Evolutionary conservation across 1,284 basidiomycete species (phyloP).

Genomic region (Ustilago loliicola): DNA sequence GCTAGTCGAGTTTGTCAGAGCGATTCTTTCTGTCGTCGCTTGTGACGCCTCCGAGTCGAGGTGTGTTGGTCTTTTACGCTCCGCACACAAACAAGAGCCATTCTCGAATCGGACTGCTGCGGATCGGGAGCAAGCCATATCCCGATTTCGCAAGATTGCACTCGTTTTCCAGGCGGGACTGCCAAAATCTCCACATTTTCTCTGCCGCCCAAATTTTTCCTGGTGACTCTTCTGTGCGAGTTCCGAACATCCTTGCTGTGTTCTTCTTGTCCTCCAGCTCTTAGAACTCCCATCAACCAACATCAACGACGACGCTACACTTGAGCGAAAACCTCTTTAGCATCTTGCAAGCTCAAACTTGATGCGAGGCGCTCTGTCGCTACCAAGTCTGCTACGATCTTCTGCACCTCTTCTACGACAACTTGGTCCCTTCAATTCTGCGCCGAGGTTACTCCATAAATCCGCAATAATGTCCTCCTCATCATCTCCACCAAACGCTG

Average conservation of each 20-base stretch:
- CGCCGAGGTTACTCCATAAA: not conserved
- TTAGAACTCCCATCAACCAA: too few relatives aligned
- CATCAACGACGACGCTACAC: not conserved
- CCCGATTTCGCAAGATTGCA: too few relatives aligned
- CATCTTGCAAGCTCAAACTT: not conserved
- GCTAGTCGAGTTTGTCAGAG: too few relatives aligned
- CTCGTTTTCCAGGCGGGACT: too few relatives aligned
- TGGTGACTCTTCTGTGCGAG: too few relatives aligned
- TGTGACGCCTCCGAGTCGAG: not conserved
- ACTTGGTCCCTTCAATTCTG: not conserved
- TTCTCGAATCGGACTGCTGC: not conserved
- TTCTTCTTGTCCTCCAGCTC: too few relatives aligned
- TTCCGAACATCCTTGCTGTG: too few relatives aligned
- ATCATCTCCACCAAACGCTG: not conserved
- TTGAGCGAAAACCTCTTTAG: not conserved
- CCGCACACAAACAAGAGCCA: too few relatives aligned
- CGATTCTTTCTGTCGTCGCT: too few relatives aligned
- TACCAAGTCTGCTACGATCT: conserved; percentile 9
- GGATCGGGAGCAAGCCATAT: not conserved
- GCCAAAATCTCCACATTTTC: not conserved
- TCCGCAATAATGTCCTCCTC: conserved; percentile 18
- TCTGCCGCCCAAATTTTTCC: not conserved
- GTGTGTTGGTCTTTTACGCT: not conserved
- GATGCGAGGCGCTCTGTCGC: conserved; percentile 15
- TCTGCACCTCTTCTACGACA: not conserved